Evolutionary conservation across 1,284 basidiomycete genomes (phyloP).

Genomic region (Ceratobasidium theobromae): DNA sequence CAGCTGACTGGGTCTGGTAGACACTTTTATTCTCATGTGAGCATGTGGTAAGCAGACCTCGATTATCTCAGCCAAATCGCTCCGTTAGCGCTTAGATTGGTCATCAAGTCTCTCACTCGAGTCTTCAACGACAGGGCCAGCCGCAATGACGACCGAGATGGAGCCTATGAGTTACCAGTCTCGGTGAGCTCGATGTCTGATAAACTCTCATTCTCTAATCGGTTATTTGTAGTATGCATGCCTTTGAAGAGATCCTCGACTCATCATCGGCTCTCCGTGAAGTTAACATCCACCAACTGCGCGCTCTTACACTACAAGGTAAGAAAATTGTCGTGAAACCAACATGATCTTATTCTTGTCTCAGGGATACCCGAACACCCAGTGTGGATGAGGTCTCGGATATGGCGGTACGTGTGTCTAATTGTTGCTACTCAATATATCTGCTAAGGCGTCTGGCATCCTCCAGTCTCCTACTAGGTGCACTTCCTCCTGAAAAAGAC

Average conservation of each 20-base stretch:
- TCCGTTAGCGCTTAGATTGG: slow-evolving; percentile 5
- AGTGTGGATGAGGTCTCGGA: slow-evolving; percentile 34
- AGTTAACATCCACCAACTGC: slow-evolving; percentile 31
- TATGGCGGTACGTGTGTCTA: slow-evolving; percentile 33
- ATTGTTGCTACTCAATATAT: not conserved
- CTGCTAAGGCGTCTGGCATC: not conserved
- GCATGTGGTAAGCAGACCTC: not conserved
- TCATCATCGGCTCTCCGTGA: slow-evolving; percentile 31
- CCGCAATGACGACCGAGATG: slow-evolving; percentile 1
- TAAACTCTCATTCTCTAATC: not conserved
- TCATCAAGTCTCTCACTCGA: not conserved
- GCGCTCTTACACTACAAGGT: slow-evolving; percentile 32
- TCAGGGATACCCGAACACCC: slow-evolving; percentile 35
- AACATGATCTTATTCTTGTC: not conserved
- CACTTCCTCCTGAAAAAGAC: slow-evolving; percentile 35
- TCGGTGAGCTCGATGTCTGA: not conserved
- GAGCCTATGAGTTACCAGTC: slow-evolving; percentile 25
- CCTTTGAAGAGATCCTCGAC: slow-evolving; percentile 35
- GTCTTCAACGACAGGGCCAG: slow-evolving; percentile 1
- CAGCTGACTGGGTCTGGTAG: not conserved
- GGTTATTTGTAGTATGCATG: slow-evolving; percentile 28
- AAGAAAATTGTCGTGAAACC: not conserved
- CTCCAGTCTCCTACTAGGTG: slow-evolving; percentile 33
- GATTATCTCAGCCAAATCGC: not conserved
- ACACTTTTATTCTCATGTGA: slow-evolving; percentile 17